phyloP scores from a whole-genome alignment of 2,329 filamentous ascomycete genomes.

The Bipolaris oryzae region DNA sequence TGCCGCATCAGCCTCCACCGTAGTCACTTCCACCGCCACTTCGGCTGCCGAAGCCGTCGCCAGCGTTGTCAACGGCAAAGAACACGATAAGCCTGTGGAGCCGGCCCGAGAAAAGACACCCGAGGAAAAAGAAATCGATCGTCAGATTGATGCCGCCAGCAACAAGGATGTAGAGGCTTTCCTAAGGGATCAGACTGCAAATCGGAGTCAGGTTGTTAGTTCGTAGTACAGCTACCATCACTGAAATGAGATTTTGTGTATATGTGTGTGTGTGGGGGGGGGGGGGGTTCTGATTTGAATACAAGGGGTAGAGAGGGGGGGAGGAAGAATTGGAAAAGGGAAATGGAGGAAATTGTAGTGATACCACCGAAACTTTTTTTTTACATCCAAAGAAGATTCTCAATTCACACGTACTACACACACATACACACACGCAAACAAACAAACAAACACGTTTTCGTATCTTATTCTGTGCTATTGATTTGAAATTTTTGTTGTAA shows the following conservation, averaged over 20 bases:
- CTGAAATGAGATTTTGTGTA: neutral
- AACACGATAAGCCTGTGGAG: constrained; percentile 25
- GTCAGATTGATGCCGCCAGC: constrained; percentile 37
- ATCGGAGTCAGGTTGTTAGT: neutral
- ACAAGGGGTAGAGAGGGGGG: no score
- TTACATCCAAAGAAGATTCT: neutral
- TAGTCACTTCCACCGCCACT: constrained; percentile 37
- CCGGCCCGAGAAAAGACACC: constrained; percentile 33
- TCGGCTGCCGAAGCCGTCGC: constrained; percentile 43
- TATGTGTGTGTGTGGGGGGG: no score
- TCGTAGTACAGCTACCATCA: neutral
- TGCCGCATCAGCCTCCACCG: constrained; percentile 38
- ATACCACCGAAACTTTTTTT: neutral
- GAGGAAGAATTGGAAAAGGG: neutral
- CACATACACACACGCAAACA: no score
- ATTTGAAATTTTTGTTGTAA: no score
- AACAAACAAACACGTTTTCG: neutral
- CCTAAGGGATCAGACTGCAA: constrained; percentile 35
- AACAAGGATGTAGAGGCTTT: constrained; percentile 41
- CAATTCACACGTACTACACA: neutral
- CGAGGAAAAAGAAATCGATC: constrained; percentile 38
- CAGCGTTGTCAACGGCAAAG: constrained; percentile 27
- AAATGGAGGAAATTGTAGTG: neutral
- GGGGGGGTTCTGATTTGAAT: neutral
- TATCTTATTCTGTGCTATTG: neutral